Base-by-base conservation (phyloP, 192 early-diverging fungal species). In the Chytriomyces sp. region DNA sequence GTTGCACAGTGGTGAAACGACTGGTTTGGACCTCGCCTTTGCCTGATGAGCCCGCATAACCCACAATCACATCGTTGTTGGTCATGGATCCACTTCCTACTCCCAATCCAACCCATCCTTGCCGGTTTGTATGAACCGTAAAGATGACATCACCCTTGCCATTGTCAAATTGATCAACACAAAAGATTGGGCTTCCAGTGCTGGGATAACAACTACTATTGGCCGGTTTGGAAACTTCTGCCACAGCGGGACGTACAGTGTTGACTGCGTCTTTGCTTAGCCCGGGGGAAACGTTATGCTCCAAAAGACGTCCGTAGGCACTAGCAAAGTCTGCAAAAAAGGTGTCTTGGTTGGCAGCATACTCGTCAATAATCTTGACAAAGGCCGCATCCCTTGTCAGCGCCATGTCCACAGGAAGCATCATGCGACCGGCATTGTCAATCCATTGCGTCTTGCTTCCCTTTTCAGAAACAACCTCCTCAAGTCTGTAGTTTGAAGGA, bases 61-160 rank as follows among this genome's bases (percentile, higher is more conserved):
- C 76, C 0, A 77, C 45, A 9, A 70, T 48, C 28, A 70, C 76
- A 26, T 69, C 67, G 13, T 57, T 68, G 59, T 63, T 23, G 5
- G 50, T 46, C 76, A 77, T 77, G 46, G 64, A 28, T 11, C 16
- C 35, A 44, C 10, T 23, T 2, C 76, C 76, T 0, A 70, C 49
- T 10, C 76, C 76, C 35, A 77, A 18, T 23, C 65, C 76, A 23
- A 47, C 76, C 76, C 76, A 77, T 23, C 76, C 76, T 9, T 13
- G 11, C 16, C 16, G n/a, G 6, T 43, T 7, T 9, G 67, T 45
- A 45, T 69, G 53, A 45, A 69, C 57, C 6, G 67, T 60, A 49
- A 23, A 69, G 57, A 35, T 11, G 5, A 60, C 44, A n/a, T 50
- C 23, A 4, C 49, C 50, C 18, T 18, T 18, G 10, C 50, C 69